phyloP scores from a whole-genome alignment of 257 asterid species.

The Nicotiana knightiana region DNA sequence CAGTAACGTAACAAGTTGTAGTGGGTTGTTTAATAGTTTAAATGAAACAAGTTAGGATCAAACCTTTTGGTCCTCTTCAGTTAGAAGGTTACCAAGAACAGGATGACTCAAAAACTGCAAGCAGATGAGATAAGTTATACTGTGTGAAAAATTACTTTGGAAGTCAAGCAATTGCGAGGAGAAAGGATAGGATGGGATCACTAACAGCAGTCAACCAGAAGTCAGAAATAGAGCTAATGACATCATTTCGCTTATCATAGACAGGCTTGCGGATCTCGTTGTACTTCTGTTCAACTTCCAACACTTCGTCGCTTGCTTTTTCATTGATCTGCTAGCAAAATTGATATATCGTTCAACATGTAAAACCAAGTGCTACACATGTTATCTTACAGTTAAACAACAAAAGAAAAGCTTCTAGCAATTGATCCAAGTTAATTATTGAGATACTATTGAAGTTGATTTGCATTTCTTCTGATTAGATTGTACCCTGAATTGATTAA shows the following conservation, averaged over 20 bases:
- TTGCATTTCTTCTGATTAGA: too few species aligned
- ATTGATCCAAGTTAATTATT: background rate
- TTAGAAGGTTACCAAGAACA: constrained; percentile 74
- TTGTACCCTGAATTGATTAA: background rate
- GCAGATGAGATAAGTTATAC: constrained; percentile 1
- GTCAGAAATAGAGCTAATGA: constrained; percentile 75
- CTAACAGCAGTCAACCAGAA: constrained; percentile 98
- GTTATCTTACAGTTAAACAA: background rate
- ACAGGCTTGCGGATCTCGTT: constrained; percentile 85
- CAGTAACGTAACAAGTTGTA: background rate
- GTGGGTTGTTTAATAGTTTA: background rate
- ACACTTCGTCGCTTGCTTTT: constrained; percentile 89
- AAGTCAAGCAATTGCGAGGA: background rate
- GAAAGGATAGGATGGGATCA: constrained; percentile 17
- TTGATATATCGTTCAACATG: background rate
- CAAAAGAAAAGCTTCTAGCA: background rate
- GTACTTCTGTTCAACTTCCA: constrained; percentile 90
- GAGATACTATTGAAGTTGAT: background rate
- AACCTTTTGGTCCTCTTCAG: constrained; percentile 71
- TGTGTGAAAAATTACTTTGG: background rate
- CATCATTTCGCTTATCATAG: constrained; percentile 72
- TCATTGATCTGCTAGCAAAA: constrained; percentile 73
- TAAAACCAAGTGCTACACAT: constrained; percentile 1
- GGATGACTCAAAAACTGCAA: constrained; percentile 94
- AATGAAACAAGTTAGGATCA: background rate